phyloP scores from a whole-genome alignment of 1,139 yeast species.

The Yamadazyma aaseri region DNA sequence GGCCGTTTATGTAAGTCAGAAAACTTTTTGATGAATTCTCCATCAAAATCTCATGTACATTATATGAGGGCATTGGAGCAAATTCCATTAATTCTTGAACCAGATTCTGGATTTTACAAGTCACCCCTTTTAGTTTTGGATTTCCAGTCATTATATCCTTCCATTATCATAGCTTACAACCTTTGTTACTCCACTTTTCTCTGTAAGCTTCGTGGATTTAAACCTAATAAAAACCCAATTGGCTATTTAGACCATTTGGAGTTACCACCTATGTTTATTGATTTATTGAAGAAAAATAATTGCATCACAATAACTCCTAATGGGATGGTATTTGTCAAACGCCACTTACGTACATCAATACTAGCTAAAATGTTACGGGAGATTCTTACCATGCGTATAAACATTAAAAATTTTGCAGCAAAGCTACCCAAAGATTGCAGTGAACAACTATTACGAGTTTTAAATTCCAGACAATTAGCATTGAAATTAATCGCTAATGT shows the following conservation, averaged over 20 bases:
- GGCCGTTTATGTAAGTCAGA: constrained; percentile 74
- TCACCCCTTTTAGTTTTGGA: constrained; percentile 89
- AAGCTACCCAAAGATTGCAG: constrained; percentile 38
- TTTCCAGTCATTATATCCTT: constrained; percentile 92
- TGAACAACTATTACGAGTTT: constrained; percentile 48
- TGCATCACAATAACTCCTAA: constrained; percentile 74
- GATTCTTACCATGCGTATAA: constrained; percentile 72
- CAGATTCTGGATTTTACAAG: constrained; percentile 78
- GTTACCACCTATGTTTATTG: constrained; percentile 58
- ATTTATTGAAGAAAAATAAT: constrained; percentile 47
- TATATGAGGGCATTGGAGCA: constrained; percentile 85
- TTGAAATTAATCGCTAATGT: constrained; percentile 90
- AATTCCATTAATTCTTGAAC: constrained; percentile 91
- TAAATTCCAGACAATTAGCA: constrained; percentile 81
- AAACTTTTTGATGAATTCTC: constrained; percentile 70
- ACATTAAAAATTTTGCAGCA: constrained; percentile 74
- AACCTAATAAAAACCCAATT: constrained; percentile 31
- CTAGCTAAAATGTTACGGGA: constrained; percentile 84
- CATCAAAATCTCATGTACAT: constrained; percentile 78
- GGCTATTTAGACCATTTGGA: constrained; percentile 43
- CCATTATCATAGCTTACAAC: constrained; percentile 87
- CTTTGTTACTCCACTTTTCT: constrained; percentile 86
- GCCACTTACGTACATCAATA: constrained; percentile 64
- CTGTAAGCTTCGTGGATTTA: constrained; percentile 61
- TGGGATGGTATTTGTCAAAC: constrained; percentile 75